Evolutionary conservation across 1,284 basidiomycete species (phyloP).

Genomic region (Ustilago tritici): DNA sequence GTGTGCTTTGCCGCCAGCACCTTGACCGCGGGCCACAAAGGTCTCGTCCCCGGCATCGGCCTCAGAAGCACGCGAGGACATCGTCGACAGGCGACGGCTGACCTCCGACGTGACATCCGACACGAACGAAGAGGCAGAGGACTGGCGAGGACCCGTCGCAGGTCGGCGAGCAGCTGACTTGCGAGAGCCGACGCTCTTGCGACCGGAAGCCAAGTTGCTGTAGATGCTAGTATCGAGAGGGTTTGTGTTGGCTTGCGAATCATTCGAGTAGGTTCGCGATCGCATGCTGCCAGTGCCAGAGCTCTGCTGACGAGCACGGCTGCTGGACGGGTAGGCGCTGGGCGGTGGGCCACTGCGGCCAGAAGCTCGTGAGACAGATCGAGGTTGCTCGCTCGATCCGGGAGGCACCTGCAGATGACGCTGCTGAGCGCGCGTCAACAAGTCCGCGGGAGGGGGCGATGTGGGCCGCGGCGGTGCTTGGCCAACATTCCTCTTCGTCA

Average conservation of each 20-base stretch:
- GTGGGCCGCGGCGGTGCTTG: slow-evolving; percentile 51
- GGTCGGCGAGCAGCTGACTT: slow-evolving; percentile 38
- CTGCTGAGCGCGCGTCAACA: slow-evolving; percentile 50
- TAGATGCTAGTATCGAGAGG: slow-evolving; percentile 52
- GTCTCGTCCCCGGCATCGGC: slow-evolving; percentile 43
- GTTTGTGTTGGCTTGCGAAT: slow-evolving; percentile 26
- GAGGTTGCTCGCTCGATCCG: slow-evolving; percentile 29
- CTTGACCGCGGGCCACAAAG: slow-evolving; percentile 27
- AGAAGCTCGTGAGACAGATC: slow-evolving; percentile 50
- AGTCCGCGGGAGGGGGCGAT: slow-evolving; percentile 57
- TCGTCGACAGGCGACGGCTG: slow-evolving; percentile 55
- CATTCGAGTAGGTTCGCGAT: slow-evolving; percentile 50
- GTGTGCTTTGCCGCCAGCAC: slow-evolving; percentile 16
- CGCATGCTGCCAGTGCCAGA: slow-evolving; percentile 43
- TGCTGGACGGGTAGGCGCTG: slow-evolving; percentile 23
- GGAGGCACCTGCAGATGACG: slow-evolving; percentile 44
- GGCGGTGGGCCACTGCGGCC: slow-evolving; percentile 42
- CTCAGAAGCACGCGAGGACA: slow-evolving; percentile 50
- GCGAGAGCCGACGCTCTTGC: slow-evolving; percentile 48
- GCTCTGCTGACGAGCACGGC: slow-evolving; percentile 42
- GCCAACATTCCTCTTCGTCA: slow-evolving; percentile 22
- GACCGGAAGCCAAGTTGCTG: slow-evolving; percentile 32
- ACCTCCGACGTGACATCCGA: slow-evolving; percentile 63
- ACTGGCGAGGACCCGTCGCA: slow-evolving; percentile 36
- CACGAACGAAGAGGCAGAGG: slow-evolving; percentile 59